phyloP scores from a whole-genome alignment of 1,284 basidiomycete genomes.

The Ganoderma lucidum region DNA sequence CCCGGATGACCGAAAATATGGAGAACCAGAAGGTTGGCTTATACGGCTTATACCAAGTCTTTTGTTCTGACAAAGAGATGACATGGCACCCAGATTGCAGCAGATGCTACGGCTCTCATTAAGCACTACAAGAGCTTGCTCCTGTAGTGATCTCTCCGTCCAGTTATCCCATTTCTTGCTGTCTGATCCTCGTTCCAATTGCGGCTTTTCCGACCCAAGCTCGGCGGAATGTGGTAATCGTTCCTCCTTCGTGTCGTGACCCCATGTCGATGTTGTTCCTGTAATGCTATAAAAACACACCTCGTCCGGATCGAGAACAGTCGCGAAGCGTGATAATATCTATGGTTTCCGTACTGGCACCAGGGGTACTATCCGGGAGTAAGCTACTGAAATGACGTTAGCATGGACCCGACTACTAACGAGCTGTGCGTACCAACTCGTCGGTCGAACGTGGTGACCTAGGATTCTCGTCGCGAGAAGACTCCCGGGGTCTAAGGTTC shows the following conservation, averaged over 20 bases:
- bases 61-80: constrained; percentile 6
- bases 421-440: constrained; percentile 32
- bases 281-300: constrained; percentile 15
- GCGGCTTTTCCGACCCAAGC: not conserved
- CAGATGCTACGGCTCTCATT: constrained; percentile 52
- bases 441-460: constrained; percentile 23
- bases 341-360: not conserved
- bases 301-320: not conserved
- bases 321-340: not conserved
- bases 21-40: constrained; percentile 51
- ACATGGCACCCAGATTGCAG: constrained; percentile 44
- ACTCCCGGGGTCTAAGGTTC: constrained; percentile 59
- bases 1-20: constrained; percentile 47
- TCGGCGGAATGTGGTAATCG: not conserved
- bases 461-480: constrained; percentile 14
- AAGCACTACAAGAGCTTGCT: constrained; percentile 55
- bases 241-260: not conserved
- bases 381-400: constrained; percentile 27
- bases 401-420: not conserved
- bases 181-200: not conserved
- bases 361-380: not conserved
- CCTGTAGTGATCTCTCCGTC: constrained; percentile 33
- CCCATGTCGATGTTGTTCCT: not conserved
- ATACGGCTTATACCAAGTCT: not conserved
- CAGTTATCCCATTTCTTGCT: not conserved